A percentile compares a stretch with the other conserved stretches of the same genome.
Conservation (phyloP, 2,329 filamentous ascomycete genomes). For the Scedosporium apiospermum region DNA sequence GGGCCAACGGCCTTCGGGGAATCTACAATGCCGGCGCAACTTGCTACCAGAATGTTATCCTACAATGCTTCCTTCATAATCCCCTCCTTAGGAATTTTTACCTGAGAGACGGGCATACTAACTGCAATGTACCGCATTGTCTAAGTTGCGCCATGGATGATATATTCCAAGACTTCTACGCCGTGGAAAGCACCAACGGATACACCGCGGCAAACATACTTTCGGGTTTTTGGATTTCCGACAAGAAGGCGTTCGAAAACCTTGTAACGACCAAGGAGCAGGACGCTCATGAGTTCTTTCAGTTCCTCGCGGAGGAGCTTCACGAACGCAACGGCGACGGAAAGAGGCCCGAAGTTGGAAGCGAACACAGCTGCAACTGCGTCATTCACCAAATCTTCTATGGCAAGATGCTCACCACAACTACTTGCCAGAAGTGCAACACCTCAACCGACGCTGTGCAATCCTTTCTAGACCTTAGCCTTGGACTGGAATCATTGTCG, state of each 20-base stretch:
- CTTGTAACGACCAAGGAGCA: conserved; percentile 89
- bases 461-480: conserved; percentile 81
- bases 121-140: conserved; percentile 57
- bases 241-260: conserved; percentile 61
- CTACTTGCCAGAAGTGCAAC: conserved; percentile 80
- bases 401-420: conserved; percentile 81
- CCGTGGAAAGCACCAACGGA: conserved; percentile 70
- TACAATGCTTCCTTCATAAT: conserved; percentile 90
- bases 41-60: conserved; percentile 94
- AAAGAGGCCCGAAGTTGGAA: conserved; percentile 49
- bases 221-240: conserved; percentile 81
- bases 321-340: conserved; percentile 72
- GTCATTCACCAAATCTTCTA: conserved; percentile 93
- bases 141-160: conserved; percentile 64
- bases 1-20: conserved; percentile 78
- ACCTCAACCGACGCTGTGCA: conserved; percentile 77
- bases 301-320: conserved; percentile 86
- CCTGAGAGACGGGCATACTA: conserved; percentile 79
- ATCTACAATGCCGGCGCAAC: conserved; percentile 98
- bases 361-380: conserved; percentile 66
- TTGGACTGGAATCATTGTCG: conserved; percentile 69
- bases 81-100: conserved; percentile 87
- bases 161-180: conserved; percentile 64
- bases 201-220: conserved; percentile 87
- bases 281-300: conserved; percentile 95